Evolutionary conservation across 768 basidiomycete genomes (phyloP).

Genomic region (Leccinum variicolor): DNA sequence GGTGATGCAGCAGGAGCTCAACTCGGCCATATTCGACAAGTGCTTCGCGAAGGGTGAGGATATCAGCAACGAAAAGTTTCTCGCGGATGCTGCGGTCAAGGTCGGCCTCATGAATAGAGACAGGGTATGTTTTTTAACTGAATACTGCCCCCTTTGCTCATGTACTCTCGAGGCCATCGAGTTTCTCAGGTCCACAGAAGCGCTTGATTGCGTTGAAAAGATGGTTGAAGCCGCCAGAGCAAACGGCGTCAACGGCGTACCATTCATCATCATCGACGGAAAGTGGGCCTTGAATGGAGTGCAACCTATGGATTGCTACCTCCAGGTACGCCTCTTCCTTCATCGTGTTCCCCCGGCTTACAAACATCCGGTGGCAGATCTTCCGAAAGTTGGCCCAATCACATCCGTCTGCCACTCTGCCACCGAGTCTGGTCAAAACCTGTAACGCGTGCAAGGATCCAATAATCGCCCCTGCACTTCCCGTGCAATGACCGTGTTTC

Average conservation of each 20-base stretch:
- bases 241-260: slow-evolving; percentile 49
- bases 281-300: slow-evolving; percentile 46
- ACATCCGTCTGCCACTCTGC: background rate
- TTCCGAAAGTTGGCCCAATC: slow-evolving; percentile 31
- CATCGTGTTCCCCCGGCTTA: background rate
- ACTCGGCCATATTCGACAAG: slow-evolving; percentile 37
- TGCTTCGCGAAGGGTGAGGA: slow-evolving; percentile 41
- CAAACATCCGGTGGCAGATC: slow-evolving; percentile 17
- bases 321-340: slow-evolving; percentile 28
- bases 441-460: slow-evolving; percentile 23
- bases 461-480: slow-evolving; percentile 13
- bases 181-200: slow-evolving; percentile 41
- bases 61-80: slow-evolving; percentile 32
- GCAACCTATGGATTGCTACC: slow-evolving; percentile 39
- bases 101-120: slow-evolving; percentile 38
- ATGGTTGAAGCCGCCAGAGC: slow-evolving; percentile 39
- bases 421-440: slow-evolving; percentile 5
- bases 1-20: slow-evolving; percentile 36
- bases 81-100: slow-evolving; percentile 36
- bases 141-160: background rate
- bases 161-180: slow-evolving; percentile 29
- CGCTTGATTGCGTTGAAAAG: slow-evolving; percentile 37
- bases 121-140: slow-evolving; percentile 28
- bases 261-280: slow-evolving; percentile 47
- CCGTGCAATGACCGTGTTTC: slow-evolving; percentile 20